Percentiles rank a stretch among this genome's conserved stretches.
Evolutionary conservation across 202 grass and related monocot species (phyloP).

Genomic region (Panicum virgatum): DNA sequence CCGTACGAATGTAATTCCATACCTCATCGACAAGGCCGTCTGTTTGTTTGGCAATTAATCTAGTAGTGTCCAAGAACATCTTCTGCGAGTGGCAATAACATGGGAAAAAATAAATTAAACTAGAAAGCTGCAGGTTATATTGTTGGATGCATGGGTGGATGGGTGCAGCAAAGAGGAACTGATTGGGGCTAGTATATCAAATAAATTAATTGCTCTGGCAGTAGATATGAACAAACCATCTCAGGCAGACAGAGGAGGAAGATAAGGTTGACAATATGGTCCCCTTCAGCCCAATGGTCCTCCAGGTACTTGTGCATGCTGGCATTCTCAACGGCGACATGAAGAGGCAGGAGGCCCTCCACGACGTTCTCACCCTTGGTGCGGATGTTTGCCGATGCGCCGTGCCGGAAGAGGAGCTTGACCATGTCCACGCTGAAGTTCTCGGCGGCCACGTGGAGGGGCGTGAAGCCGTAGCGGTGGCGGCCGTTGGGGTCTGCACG

Average conservation of each 20-base stretch:
- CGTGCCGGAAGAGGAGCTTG: neutral
- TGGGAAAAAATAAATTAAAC: neutral
- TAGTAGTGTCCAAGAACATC: conserved; percentile 21
- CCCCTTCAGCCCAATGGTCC: neutral
- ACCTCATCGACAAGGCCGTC: conserved; percentile 5
- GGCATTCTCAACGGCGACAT: neutral
- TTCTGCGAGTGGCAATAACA: neutral
- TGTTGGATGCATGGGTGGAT: neutral
- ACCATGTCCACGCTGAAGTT: neutral
- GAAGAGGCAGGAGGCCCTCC: neutral
- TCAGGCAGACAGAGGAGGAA: conserved; percentile 10
- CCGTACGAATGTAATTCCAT: neutral
- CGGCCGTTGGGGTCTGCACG: neutral
- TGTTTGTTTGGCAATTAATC: conserved; percentile 11
- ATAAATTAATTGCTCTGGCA: too few relatives aligned
- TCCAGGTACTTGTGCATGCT: conserved; percentile 23
- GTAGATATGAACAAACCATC: neutral
- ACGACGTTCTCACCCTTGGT: neutral
- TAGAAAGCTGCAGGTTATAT: neutral
- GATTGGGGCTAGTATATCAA: neutral
- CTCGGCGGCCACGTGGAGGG: neutral
- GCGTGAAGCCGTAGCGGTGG: neutral
- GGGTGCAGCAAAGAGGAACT: neutral
- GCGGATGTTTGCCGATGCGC: neutral
- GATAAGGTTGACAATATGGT: neutral